Evolutionary conservation across 371 early-diverging fungal genomes (phyloP).

Genomic region (Haplosporangium sp.): DNA sequence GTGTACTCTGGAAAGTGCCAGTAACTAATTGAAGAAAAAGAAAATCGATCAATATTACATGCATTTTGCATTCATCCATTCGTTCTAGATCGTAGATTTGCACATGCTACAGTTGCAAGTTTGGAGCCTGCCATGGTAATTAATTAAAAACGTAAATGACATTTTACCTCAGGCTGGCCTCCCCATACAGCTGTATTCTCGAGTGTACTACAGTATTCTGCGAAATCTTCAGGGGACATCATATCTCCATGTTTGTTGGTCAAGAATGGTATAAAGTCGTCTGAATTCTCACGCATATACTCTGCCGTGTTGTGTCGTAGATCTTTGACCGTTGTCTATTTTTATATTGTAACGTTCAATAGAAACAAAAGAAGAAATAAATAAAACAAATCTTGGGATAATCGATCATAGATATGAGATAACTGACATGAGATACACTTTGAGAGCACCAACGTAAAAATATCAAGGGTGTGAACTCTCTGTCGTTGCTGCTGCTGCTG

Average conservation of each 20-base stretch:
- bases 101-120: no score
- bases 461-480: neutral
- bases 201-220: slow-evolving; percentile 81
- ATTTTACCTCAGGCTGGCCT: slow-evolving; percentile 89
- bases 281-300: slow-evolving; percentile 82
- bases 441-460: neutral
- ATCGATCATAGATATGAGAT: no score
- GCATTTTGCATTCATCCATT: neutral
- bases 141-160: neutral
- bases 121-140: no score
- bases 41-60: neutral
- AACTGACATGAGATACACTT: no score
- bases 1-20: slow-evolving; percentile 80
- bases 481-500: no score
- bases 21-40: slow-evolving; percentile 61
- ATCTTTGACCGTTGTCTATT: slow-evolving; percentile 61
- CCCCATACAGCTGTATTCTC: slow-evolving; percentile 93
- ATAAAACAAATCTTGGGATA: no score
- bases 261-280: slow-evolving; percentile 92
- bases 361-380: no score
- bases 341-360: no score
- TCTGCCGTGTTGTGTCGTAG: slow-evolving; percentile 79
- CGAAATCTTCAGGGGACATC: slow-evolving; percentile 73
- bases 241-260: slow-evolving; percentile 83
- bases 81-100: no score